Base-by-base conservation (phyloP, 352 stramenopile species). In the Stramenopiles sp. region DNA sequence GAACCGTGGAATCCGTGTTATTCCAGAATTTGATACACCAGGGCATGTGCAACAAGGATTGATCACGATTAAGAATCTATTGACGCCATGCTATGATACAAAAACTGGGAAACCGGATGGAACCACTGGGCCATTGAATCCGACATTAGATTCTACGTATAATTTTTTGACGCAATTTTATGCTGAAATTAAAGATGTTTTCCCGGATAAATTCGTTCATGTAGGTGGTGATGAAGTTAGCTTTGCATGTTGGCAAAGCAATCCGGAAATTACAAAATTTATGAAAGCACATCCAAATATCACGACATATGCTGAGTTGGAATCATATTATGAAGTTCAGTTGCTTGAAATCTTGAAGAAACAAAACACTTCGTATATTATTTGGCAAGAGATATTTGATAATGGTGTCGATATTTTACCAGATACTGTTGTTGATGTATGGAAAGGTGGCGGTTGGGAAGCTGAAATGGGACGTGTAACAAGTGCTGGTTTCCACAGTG, bases 21-120 rank as follows among this genome's bases (percentile, higher is more conserved):
- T 91, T 7, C 85, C 85, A 0, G 88, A 92, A 78, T 81, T 91
- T 27, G 86, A 92, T 80, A 79, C 89, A 33, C 87, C 88, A 7
- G 88, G 86, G 43, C 88, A 92, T 81, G 84, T 83, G 32, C 43
- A 74, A 30, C 79, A 65, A 0, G 86, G 78, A 78, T 87, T 80
- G 32, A 78, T 65, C 13, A 80, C 73, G 1, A 80, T 84, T 77
- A 83, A 84, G 20, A 83, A 27, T 27, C 53, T 69, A 23, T 27
- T 20, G 20, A 69, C 53, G 27, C 20, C 20, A 20, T 69, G 53
- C 53, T n/a, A n/a, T n/a, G n/a, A n/a, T n/a, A n/a, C n/a, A n/a
- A n/a, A n/a, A n/a, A n/a, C n/a, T n/a, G n/a, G n/a, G n/a, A n/a
- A n/a, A n/a, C 53, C 53, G 53, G 53, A 20, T 23, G 53, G 53